Evolutionary conservation across 768 basidiomycete genomes (phyloP).

Genomic region (Hebeloma cylindrosporum): DNA sequence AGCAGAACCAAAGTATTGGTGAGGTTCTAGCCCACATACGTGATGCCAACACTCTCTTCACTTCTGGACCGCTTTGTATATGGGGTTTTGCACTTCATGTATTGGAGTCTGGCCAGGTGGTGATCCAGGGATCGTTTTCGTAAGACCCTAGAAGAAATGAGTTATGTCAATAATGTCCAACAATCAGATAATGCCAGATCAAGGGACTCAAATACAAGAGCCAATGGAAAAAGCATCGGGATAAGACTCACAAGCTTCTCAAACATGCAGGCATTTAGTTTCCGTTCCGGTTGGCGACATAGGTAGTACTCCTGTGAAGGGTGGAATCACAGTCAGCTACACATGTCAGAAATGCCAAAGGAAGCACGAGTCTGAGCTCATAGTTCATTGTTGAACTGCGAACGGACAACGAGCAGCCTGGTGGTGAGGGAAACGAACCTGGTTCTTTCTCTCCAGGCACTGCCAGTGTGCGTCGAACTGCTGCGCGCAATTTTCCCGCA

Average conservation of each 20-base stretch:
- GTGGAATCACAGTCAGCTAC: too few relatives aligned
- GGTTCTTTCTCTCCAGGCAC: slow-evolving; percentile 93
- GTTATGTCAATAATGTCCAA: slow-evolving; percentile 1
- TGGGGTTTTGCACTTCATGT: slow-evolving; percentile 85
- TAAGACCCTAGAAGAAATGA: slow-evolving; percentile 65
- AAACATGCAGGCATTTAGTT: slow-evolving; percentile 92
- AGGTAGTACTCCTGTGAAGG: slow-evolving; percentile 78
- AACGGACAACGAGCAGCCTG: too few relatives aligned
- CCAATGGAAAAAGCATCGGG: not conserved
- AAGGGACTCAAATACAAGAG: not conserved
- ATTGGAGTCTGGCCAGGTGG: slow-evolving; percentile 80
- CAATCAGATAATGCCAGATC: too few relatives aligned
- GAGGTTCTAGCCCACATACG: too few relatives aligned
- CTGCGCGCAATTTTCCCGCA: slow-evolving; percentile 86
- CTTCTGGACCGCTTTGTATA: slow-evolving; percentile 85
- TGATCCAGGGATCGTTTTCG: slow-evolving; percentile 88
- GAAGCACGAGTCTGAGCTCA: too few relatives aligned
- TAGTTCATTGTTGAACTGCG: too few relatives aligned
- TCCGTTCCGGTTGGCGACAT: slow-evolving; percentile 86
- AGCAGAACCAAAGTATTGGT: too few relatives aligned
- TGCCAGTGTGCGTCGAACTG: slow-evolving; percentile 93
- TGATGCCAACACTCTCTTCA: slow-evolving; percentile 28
- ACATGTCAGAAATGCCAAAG: too few relatives aligned
- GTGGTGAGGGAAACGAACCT: slow-evolving; percentile 51
- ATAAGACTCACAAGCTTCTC: slow-evolving; percentile 79